Evolutionary conservation across 2,329 filamentous ascomycete species (phyloP).

Genomic region (Talaromyces verruculosus): DNA sequence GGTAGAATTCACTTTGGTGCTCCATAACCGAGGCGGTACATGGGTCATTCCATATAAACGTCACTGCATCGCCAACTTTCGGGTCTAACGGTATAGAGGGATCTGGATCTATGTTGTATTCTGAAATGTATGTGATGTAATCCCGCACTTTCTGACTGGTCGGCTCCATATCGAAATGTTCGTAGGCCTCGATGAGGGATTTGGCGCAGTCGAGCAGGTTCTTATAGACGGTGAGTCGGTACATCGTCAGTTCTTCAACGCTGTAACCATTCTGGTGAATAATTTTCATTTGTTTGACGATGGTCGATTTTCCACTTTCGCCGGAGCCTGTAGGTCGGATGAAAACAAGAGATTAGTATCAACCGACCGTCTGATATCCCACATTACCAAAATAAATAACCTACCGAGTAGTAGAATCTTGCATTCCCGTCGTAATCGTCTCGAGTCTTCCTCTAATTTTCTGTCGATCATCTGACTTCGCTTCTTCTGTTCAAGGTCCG

Average conservation of each 20-base stretch:
- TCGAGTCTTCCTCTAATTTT: conserved; percentile 89
- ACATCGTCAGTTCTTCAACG: conserved; percentile 87
- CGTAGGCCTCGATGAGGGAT: conserved; percentile 85
- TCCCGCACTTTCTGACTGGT: conserved; percentile 69
- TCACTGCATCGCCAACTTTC: conserved; percentile 78
- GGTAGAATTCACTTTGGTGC: conserved; percentile 94
- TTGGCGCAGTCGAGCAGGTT: conserved; percentile 97
- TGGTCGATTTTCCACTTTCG: conserved; percentile 98
- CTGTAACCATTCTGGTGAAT: conserved; percentile 98
- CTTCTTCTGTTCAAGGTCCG: conserved; percentile 91
- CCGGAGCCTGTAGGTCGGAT: conserved; percentile 69
- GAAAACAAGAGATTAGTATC: not conserved
- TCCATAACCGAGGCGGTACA: conserved; percentile 81
- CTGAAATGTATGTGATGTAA: conserved; percentile 74
- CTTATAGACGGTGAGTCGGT: conserved; percentile 96
- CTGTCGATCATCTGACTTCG: conserved; percentile 94
- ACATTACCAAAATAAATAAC: conserved; percentile 31
- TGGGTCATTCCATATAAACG: conserved; percentile 86
- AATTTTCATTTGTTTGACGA: conserved; percentile 99
- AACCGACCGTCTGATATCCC: not conserved
- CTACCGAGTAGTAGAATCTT: conserved; percentile 94
- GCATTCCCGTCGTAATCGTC: conserved; percentile 91
- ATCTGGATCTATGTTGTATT: conserved; percentile 88
- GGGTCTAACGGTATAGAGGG: conserved; percentile 80
- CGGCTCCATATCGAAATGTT: conserved; percentile 83